A percentile compares a stretch with the other conserved stretches of the same genome.
Evolutionary conservation across 2,329 filamentous ascomycete genomes (phyloP).

Genomic region (Zopfia rhizophila): DNA sequence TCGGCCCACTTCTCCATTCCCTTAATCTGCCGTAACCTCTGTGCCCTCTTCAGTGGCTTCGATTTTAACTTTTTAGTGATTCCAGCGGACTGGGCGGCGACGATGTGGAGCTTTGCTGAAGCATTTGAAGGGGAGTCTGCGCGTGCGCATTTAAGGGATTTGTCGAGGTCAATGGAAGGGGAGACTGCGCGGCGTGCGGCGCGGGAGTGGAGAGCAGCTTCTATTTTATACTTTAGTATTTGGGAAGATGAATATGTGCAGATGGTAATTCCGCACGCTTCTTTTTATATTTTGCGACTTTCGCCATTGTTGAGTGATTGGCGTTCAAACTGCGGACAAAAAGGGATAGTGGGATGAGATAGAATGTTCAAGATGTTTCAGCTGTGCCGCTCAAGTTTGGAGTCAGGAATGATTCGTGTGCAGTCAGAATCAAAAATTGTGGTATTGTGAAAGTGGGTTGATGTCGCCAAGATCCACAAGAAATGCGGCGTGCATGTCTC

Average conservation of each 20-base stretch:
- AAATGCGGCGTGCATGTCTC: conserved; percentile 5
- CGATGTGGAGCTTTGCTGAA: conserved; percentile 61
- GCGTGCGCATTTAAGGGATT: conserved; percentile 70
- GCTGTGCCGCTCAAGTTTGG: too few species aligned
- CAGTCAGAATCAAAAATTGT: too few species aligned
- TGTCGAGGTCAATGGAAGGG: conserved; percentile 76
- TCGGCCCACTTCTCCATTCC: conserved; percentile 65
- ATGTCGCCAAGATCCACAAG: conserved; percentile 11
- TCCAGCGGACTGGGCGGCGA: conserved; percentile 75
- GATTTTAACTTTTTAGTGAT: conserved; percentile 73
- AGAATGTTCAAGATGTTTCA: too few species aligned
- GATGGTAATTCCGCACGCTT: too few species aligned
- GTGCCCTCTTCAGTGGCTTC: conserved; percentile 63
- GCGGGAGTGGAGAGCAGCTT: conserved; percentile 75
- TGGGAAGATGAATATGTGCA: too few species aligned
- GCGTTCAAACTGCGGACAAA: background rate
- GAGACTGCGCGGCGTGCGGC: conserved; percentile 78
- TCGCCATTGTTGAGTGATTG: conserved; percentile 49
- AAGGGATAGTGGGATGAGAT: too few species aligned
- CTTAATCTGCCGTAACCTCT: conserved; percentile 64
- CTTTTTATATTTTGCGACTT: conserved; percentile 60
- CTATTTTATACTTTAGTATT: too few species aligned
- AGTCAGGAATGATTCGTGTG: too few species aligned
- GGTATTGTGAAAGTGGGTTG: background rate
- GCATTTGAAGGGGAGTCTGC: conserved; percentile 40